These are phyloP conservation scores for Eremothecium gossypii DNA, from an alignment of 1,139 yeast species.

Conservation along the genomic window DNA sequence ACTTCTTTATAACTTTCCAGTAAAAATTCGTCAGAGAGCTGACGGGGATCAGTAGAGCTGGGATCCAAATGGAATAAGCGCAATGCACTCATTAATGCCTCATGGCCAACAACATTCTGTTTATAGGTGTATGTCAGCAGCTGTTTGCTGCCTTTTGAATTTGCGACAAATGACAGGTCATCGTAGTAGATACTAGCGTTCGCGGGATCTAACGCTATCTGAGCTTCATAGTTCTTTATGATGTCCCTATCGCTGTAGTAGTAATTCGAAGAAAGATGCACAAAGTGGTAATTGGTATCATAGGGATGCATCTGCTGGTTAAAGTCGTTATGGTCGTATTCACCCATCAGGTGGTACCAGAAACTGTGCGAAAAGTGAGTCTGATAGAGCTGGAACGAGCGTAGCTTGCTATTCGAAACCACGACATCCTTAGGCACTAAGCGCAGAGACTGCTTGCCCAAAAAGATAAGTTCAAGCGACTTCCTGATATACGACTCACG, in stretches of 20 bases:
- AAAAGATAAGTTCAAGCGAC: constrained; percentile 39
- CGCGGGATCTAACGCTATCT: constrained; percentile 43
- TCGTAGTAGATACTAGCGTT: constrained; percentile 61
- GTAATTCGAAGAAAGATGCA: constrained; percentile 51
- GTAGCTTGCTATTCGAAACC: constrained; percentile 12
- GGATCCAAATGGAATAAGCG: constrained; percentile 43
- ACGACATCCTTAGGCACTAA: constrained; percentile 10
- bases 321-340: constrained; percentile 17
- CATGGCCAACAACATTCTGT: constrained; percentile 55
- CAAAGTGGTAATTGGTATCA: constrained; percentile 30
- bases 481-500: constrained; percentile 44
- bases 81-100: constrained; percentile 51
- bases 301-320: constrained; percentile 23
- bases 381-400: constrained; percentile 33
- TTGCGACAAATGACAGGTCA: constrained; percentile 44
- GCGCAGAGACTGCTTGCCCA: constrained; percentile 33
- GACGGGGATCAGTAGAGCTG: constrained; percentile 13
- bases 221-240: constrained; percentile 50
- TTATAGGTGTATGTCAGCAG: constrained; percentile 46
- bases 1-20: constrained; percentile 41
- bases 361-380: constrained; percentile 32
- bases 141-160: constrained; percentile 37
- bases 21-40: constrained; percentile 37
- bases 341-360: constrained; percentile 38
- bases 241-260: constrained; percentile 55